Conservation (phyloP, 2,329 filamentous ascomycete species). For the Venturia aucupariae region DNA sequence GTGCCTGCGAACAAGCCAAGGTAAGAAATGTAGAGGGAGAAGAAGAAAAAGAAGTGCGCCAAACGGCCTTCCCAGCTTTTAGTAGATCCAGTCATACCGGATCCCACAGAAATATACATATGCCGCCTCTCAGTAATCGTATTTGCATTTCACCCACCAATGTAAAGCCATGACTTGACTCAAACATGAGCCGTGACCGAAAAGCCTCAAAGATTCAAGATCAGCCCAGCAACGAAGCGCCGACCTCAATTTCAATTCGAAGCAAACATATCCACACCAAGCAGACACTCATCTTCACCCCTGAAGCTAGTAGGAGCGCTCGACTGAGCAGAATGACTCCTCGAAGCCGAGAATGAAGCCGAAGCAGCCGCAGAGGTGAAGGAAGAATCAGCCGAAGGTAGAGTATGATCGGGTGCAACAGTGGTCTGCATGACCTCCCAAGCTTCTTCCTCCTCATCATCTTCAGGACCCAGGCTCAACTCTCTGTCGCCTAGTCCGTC, state of each 20-base stretch:
- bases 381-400: slow-evolving; percentile 72
- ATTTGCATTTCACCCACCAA: too few species aligned
- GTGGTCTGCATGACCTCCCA: slow-evolving; percentile 80
- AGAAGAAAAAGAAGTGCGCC: background rate
- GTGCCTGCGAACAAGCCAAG: background rate
- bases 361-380: slow-evolving; percentile 58
- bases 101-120: background rate
- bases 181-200: background rate
- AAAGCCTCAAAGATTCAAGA: too few species aligned
- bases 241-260: background rate
- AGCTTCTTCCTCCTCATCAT: slow-evolving; percentile 45
- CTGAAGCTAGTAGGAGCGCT: background rate
- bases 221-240: too few species aligned
- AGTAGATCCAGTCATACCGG: background rate
- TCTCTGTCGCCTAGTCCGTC: slow-evolving; percentile 83
- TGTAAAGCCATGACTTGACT: too few species aligned
- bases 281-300: background rate
- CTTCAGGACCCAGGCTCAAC: slow-evolving; percentile 69
- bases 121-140: too few species aligned
- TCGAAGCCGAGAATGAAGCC: slow-evolving; percentile 9
- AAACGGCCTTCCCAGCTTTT: background rate
- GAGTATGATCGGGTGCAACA: slow-evolving; percentile 69
- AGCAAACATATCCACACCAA: background rate
- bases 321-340: slow-evolving; percentile 14
- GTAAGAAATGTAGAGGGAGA: background rate